Base-by-base conservation (phyloP, 1,139 yeast genomes). In the Scheffersomyces lignicola region DNA sequence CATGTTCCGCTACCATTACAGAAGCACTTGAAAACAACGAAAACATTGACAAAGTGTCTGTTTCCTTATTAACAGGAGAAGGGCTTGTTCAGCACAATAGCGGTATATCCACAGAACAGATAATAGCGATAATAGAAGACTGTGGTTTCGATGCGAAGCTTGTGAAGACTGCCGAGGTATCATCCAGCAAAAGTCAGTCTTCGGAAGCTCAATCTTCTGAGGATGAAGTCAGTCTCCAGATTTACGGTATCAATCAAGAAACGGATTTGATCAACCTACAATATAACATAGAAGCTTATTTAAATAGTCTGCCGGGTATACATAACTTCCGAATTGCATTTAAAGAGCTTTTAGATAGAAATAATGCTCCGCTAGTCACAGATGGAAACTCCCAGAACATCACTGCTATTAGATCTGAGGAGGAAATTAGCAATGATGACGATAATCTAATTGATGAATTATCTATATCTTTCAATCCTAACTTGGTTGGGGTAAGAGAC, bases 11-110 rank as follows among this genome's bases (percentile, higher is more conserved):
- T 2, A 65, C 90, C 1, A 77, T 89, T 24, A 77, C 83, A 1
- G 58, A 59, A 14, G 77, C 80, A 2, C 58, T 87, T 18, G 66
- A 68, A 36, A 46, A 52, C 1, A 30, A 74, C 4, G 56, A 57
- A 0, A 88, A 86, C 2, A 79, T 80, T 3, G 18, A 29, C 3
- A 51, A 53, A 13, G 89, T 69, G 0, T 65, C 73, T 10, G 86
- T 89, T 3, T 83, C 95, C 1, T 66, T 86, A 18, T 67, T 85
- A 16, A 87, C 96, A 0, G 90, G 83, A 49, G 79, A 79, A 36
- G 95, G 89, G 0, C 54, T 60, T 12, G 74, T 88, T 8, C 49
- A 50, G 3, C 89, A 78, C 51, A 59, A 62, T 22, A 37, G 43
- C 1, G 31, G 43, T 1, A 50, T 72, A 1, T 37, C 66, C 1